phyloP scores from a whole-genome alignment of 2,329 filamentous ascomycete genomes.

The Colletotrichum simmondsii region DNA sequence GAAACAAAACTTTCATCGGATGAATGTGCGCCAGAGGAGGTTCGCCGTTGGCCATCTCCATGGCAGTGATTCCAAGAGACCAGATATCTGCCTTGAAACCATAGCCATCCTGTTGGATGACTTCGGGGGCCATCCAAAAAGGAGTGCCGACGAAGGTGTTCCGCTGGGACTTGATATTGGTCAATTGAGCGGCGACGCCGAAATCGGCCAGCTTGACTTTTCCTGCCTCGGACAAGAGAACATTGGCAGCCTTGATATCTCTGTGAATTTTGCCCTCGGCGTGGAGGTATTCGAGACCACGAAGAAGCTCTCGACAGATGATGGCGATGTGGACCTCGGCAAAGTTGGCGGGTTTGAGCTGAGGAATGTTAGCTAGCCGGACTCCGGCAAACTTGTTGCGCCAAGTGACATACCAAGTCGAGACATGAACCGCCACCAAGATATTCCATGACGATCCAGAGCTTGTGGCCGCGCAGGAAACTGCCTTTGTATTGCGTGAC shows the following conservation, averaged over 20 bases:
- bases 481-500: slow-evolving; percentile 97
- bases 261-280: slow-evolving; percentile 95
- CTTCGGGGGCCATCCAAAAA: slow-evolving; percentile 97
- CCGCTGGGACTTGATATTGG: slow-evolving; percentile 96
- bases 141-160: slow-evolving; percentile 98
- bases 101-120: slow-evolving; percentile 85
- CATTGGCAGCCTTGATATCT: slow-evolving; percentile 96
- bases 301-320: slow-evolving; percentile 89
- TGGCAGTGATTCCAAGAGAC: slow-evolving; percentile 91
- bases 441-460: slow-evolving; percentile 99
- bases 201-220: slow-evolving; percentile 98
- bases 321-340: slow-evolving; percentile 92
- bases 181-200: slow-evolving; percentile 94
- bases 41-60: slow-evolving; percentile 89
- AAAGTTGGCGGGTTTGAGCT: slow-evolving; percentile 92
- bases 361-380: slow-evolving; percentile 44
- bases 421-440: slow-evolving; percentile 94
- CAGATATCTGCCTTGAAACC: slow-evolving; percentile 95
- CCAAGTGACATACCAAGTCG: slow-evolving; percentile 77
- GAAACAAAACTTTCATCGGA: slow-evolving; percentile 93
- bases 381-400: slow-evolving; percentile 34
- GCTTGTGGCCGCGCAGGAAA: slow-evolving; percentile 93
- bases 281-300: slow-evolving; percentile 93
- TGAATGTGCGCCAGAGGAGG: slow-evolving; percentile 88
- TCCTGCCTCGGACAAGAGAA: slow-evolving; percentile 89